A percentile compares a stretch with the other conserved stretches of the same genome.
phyloP scores from a whole-genome alignment of 2,329 filamentous ascomycete species.

The Lasiodiplodia citricola region DNA sequence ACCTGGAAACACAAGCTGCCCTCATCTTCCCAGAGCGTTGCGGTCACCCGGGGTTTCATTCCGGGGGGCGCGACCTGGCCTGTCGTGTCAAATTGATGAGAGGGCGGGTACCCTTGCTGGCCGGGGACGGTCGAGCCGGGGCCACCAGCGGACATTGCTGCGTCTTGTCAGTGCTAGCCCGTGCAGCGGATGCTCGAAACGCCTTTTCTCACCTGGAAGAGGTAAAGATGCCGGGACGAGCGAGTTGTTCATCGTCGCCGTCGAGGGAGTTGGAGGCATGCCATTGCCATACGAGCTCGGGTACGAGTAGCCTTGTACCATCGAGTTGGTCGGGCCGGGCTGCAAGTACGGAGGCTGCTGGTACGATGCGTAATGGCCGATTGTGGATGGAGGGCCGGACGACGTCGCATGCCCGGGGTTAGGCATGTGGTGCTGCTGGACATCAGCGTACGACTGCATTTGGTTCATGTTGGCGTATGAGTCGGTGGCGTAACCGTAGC shows the following conservation, averaged over 20 bases:
- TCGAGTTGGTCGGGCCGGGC: constrained; percentile 72
- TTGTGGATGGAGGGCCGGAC: constrained; percentile 73
- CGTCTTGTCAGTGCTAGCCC: neutral
- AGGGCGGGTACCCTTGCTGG: constrained; percentile 50
- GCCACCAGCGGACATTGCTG: constrained; percentile 30
- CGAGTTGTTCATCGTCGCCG: constrained; percentile 70
- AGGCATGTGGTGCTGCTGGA: constrained; percentile 76
- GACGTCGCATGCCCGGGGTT: constrained; percentile 77
- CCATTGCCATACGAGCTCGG: constrained; percentile 79
- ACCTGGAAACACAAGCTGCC: constrained; percentile 98
- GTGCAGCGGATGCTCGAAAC: neutral
- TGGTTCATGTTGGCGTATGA: constrained; percentile 76
- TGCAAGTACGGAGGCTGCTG: constrained; percentile 76
- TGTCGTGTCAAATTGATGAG: constrained; percentile 77
- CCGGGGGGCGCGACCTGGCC: constrained; percentile 90
- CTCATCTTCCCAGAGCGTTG: constrained; percentile 97
- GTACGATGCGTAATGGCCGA: constrained; percentile 79
- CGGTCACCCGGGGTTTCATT: constrained; percentile 95
- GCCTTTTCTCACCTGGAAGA: constrained; percentile 53
- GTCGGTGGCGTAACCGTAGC: constrained; percentile 43
- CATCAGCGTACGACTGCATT: constrained; percentile 82
- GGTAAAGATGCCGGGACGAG: constrained; percentile 75
- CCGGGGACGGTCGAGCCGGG: constrained; percentile 31
- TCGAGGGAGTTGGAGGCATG: constrained; percentile 78
- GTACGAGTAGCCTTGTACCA: constrained; percentile 62